phyloP scores from a whole-genome alignment of 1,284 basidiomycete genomes.

The Malassezia nana region DNA sequence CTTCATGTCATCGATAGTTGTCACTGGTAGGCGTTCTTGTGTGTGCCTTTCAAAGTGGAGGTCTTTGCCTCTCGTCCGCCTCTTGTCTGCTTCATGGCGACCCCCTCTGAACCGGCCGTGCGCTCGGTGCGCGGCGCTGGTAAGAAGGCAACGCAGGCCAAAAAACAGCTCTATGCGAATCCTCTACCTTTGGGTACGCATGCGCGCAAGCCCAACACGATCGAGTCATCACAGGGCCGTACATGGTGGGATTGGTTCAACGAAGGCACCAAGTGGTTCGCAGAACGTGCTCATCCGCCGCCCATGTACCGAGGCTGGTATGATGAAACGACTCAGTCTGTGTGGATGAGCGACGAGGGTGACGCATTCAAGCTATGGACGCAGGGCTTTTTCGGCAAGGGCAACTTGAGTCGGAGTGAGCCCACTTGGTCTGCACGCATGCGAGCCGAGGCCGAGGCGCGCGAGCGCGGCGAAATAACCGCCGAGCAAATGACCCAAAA shows the following conservation, averaged over 20 bases:
- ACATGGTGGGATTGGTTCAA: conserved; percentile 14
- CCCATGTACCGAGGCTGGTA: conserved; percentile 23
- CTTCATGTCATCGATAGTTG: not conserved
- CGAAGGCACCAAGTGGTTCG: conserved; percentile 9
- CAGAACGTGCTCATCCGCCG: not conserved
- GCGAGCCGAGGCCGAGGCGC: conserved; percentile 43
- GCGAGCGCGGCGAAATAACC: conserved; percentile 51
- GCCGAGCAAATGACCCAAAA: conserved; percentile 44
- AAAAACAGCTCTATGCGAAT: conserved; percentile 31
- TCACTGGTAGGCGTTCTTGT: too few species aligned
- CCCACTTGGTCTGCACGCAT: conserved; percentile 64
- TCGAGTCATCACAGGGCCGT: not conserved
- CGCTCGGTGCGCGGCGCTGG: conserved; percentile 21
- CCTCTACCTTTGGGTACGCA: conserved; percentile 22
- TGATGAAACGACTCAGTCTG: conserved; percentile 24
- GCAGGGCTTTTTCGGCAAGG: conserved; percentile 93
- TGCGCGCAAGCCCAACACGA: not conserved
- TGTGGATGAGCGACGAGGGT: conserved; percentile 33
- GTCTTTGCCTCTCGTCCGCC: not conserved
- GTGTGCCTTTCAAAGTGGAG: not conserved
- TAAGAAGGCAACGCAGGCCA: conserved; percentile 30
- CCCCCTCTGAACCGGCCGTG: not conserved
- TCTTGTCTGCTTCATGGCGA: not conserved
- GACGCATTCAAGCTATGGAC: conserved; percentile 60
- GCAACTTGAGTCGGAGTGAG: conserved; percentile 81